Evolutionary conservation across 108 stramenopile genomes (phyloP), one percentile per base, ranked within the genome.

Genomic region (Nitzschia sp.): DNA sequence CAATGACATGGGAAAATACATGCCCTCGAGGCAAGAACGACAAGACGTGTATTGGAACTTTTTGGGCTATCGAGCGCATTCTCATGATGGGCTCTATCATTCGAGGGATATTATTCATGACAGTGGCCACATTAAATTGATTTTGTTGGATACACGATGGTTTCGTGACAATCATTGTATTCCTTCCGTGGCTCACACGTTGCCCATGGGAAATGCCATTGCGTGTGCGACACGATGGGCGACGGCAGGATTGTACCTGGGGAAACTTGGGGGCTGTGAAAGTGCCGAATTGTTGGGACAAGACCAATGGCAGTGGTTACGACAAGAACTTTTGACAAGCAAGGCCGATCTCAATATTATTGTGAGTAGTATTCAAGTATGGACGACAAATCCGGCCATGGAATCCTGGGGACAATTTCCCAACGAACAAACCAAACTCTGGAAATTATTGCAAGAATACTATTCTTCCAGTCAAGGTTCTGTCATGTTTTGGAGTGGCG

Each of bases 381-480:
- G 92, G 54, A 87, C 90, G 21, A 91, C 92, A 18, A 94, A 95
- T 74, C 89, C 93, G 19, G 72, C 85, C 53, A 84, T 92, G 71
- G 96, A 97, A 58, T 74, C 77, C 8, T 97, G 96, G 96, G 91
- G 90, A 51, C 93, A 95, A 26, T 95, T 94, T 80, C 92, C 94
- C 2, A 32, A 45, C 9, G 91, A 88, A 54, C 81, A 86, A 64
- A 38, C 62, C 23, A 75, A 81, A 1, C 67, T 97, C 6, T 70
- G 93, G 48, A 65, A 68, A 2, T 33, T 93, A 23, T 55, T 95
- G 23, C 78, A 61, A 31, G 11, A 34, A 0, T 67, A 75, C 51
- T 75, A 75, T 60, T 26, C 19, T 2, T 30, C 27, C 34, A 59
- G 47, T 21, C 11, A 1, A 25, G 49, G 30, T 63, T 57, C 77